A percentile compares a stretch with the other conserved stretches of the same genome.
phyloP scores from a whole-genome alignment of 805 yeast species.

The Wickerhamomyces kurtzmanii region DNA sequence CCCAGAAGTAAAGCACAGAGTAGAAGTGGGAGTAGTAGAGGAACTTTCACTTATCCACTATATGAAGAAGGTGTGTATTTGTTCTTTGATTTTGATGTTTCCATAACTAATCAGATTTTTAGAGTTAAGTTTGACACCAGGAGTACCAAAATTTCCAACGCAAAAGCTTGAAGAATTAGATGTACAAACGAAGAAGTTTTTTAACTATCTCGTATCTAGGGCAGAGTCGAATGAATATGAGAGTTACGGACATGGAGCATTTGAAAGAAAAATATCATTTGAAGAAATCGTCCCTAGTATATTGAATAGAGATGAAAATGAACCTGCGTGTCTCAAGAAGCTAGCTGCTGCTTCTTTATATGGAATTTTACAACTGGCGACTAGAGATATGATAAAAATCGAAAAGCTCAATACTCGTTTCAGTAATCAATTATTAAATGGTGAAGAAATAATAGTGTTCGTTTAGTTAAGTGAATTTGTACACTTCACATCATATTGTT shows the following conservation, averaged over 20 bases:
- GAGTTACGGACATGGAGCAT: conserved; percentile 2
- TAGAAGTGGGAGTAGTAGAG: too few relatives aligned
- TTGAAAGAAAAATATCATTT: conserved; percentile 1
- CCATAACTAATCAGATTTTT: too few relatives aligned
- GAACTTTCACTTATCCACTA: conserved; percentile 7
- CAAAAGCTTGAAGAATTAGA: neutral
- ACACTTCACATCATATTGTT: too few relatives aligned
- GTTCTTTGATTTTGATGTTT: conserved; percentile 6
- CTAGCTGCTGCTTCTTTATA: conserved; percentile 9
- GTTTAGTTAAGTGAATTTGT: too few relatives aligned
- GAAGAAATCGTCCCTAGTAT: neutral
- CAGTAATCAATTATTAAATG: conserved; percentile 4
- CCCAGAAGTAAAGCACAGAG: too few relatives aligned
- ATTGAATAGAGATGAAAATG: conserved; percentile 9
- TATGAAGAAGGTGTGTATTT: conserved; percentile 6
- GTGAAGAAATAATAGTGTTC: too few relatives aligned
- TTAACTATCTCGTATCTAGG: conserved; percentile 1
- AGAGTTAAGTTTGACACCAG: too few relatives aligned
- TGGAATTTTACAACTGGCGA: conserved; percentile 15
- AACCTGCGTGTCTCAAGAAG: conserved; percentile 3
- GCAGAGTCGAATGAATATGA: neutral
- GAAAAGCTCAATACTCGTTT: too few relatives aligned
- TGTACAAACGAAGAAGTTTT: neutral
- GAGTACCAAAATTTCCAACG: too few relatives aligned
- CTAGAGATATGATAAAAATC: conserved; percentile 2